A percentile compares a stretch with the other conserved stretches of the same genome.
Conservation (phyloP, 345 rosid genomes). For the Corchorus capsularis region DNA sequence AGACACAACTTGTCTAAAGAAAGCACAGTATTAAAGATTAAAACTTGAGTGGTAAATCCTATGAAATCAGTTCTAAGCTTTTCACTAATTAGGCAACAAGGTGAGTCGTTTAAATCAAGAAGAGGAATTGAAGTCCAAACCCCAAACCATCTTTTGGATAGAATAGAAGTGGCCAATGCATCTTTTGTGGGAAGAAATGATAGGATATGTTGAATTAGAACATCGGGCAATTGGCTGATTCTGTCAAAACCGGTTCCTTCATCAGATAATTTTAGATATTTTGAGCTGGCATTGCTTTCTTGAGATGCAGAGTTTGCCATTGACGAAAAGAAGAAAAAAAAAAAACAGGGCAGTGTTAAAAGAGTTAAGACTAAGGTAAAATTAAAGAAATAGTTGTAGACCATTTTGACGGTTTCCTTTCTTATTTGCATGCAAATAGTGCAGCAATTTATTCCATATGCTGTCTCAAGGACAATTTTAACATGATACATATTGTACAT, state of each 20-base stretch:
- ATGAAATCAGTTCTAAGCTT: too few relatives aligned
- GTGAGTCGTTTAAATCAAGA: too few relatives aligned
- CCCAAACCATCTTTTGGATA: neutral
- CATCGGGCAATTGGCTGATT: slow-evolving; percentile 14
- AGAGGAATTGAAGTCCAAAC: neutral
- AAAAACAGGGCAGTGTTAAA: neutral
- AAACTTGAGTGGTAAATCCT: too few relatives aligned
- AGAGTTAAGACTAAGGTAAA: neutral
- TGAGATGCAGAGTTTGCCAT: neutral
- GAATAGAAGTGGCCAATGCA: slow-evolving; percentile 12
- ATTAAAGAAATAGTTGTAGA: neutral
- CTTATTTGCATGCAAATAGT: too few relatives aligned
- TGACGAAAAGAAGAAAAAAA: neutral
- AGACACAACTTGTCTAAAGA: too few relatives aligned
- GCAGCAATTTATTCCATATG: too few relatives aligned
- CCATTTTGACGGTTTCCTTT: neutral
- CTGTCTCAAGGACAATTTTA: too few relatives aligned
- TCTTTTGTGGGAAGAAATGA: slow-evolving; percentile 12
- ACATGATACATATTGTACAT: too few relatives aligned
- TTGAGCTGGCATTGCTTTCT: neutral
- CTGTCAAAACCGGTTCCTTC: neutral
- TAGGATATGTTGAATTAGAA: slow-evolving; percentile 11
- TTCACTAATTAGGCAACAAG: too few relatives aligned
- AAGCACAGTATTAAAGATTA: too few relatives aligned
- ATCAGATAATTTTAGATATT: neutral